Conservation (phyloP, 805 yeast genomes). For the Myxozyma melibiosi region DNA sequence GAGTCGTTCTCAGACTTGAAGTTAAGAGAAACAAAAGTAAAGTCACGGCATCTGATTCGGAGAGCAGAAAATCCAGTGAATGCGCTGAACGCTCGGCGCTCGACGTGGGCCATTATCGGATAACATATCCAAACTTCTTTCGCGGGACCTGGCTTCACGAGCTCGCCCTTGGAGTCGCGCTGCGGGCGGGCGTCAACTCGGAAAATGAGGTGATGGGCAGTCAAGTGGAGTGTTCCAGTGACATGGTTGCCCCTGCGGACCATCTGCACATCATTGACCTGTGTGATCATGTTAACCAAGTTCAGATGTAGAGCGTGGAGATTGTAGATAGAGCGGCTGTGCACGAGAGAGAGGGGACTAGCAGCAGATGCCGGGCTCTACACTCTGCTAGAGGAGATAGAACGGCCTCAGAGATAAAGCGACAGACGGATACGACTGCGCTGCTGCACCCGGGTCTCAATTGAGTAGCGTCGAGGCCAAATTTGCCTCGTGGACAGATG, state of each 20-base stretch:
- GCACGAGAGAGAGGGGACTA: background rate
- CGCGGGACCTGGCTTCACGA: background rate
- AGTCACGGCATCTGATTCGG: conserved; percentile 80
- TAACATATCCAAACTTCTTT: conserved; percentile 87
- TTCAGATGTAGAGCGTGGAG: background rate
- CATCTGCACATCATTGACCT: conserved; percentile 55
- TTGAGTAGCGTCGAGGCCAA: background rate
- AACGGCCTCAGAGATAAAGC: no score
- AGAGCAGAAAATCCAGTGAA: conserved; percentile 50
- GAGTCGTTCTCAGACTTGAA: conserved; percentile 63
- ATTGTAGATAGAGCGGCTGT: background rate
- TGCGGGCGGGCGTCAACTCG: conserved; percentile 32
- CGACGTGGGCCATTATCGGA: conserved; percentile 68
- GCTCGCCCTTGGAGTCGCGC: conserved; percentile 28
- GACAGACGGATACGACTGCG: no score
- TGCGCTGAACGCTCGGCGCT: conserved; percentile 45
- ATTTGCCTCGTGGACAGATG: background rate
- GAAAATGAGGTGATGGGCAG: conserved; percentile 77
- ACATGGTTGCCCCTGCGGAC: conserved; percentile 58
- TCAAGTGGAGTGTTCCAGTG: conserved; percentile 66
- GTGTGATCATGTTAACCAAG: conserved; percentile 32
- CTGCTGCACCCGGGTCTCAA: no score
- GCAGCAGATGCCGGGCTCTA: background rate
- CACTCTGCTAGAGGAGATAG: no score
- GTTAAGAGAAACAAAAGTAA: conserved; percentile 76